Conservation (phyloP, 73 alveolate species). For the Strombidium stylifer region DNA sequence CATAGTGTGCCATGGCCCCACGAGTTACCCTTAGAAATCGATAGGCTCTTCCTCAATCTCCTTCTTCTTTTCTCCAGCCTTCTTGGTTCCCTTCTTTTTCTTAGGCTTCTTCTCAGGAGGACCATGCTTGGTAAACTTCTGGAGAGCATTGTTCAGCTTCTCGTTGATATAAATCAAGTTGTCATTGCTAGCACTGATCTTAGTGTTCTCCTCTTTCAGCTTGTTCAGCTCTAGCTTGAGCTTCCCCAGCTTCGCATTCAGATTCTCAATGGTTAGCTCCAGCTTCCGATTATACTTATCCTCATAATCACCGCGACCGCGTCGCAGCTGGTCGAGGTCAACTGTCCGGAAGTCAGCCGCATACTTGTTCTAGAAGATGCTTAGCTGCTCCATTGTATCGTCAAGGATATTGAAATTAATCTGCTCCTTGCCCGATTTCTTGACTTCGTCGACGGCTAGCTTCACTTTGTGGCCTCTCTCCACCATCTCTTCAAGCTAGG, state of each 20-base stretch:
- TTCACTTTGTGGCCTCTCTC: too few relatives aligned
- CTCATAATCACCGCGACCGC: not conserved
- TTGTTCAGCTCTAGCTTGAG: slow-evolving; percentile 19
- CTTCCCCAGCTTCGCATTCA: slow-evolving; percentile 25
- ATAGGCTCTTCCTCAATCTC: not conserved
- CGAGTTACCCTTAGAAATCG: not conserved
- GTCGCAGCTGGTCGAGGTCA: slow-evolving; percentile 10
- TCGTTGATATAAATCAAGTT: slow-evolving; percentile 37
- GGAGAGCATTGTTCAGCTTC: slow-evolving; percentile 32
- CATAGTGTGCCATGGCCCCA: not conserved
- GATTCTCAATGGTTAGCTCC: slow-evolving; percentile 12
- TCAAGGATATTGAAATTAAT: too few relatives aligned
- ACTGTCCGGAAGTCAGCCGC: slow-evolving; percentile 9
- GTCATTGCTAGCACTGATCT: slow-evolving; percentile 32
- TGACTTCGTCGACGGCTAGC: too few relatives aligned
- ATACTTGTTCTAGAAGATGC: slow-evolving; percentile 7
- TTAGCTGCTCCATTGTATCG: slow-evolving; percentile 30
- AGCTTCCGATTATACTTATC: slow-evolving; percentile 15
- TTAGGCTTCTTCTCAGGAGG: slow-evolving; percentile 1
- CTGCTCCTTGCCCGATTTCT: too few relatives aligned
- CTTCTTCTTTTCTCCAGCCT: not conserved
- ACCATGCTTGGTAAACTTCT: slow-evolving; percentile 6
- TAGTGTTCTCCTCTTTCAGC: slow-evolving; percentile 21
- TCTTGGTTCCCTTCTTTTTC: not conserved
- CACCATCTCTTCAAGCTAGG: too few relatives aligned